Percentiles rank a stretch among this genome's conserved stretches.
These are phyloP conservation scores for Ogataea allantospora DNA, from an alignment of 805 yeast species.

Conservation along the genomic window DNA sequence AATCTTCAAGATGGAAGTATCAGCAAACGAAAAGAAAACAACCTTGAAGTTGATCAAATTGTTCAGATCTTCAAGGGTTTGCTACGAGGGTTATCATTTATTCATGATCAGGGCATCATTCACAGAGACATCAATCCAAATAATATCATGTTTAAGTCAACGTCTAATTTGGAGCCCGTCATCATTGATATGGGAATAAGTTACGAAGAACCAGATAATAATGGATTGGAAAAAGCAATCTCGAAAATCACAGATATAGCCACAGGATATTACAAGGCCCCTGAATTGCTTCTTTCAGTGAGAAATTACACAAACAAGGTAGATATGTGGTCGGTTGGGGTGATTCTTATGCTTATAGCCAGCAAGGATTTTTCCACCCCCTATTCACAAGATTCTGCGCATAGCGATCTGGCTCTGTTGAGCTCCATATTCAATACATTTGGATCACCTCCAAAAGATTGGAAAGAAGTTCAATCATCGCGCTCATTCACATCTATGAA, in stretches of 20 bases:
- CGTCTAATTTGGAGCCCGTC: constrained; percentile 29
- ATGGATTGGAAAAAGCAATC: constrained; percentile 57
- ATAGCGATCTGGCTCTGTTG: constrained; percentile 60
- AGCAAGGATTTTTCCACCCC: constrained; percentile 38
- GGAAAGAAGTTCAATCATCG: constrained; percentile 45
- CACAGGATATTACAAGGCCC: constrained; percentile 68
- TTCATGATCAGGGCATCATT: constrained; percentile 63
- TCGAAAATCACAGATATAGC: constrained; percentile 55
- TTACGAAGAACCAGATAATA: constrained; percentile 49
- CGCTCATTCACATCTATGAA: constrained; percentile 36
- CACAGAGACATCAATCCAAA: constrained; percentile 84
- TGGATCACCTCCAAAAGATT: constrained; percentile 59
- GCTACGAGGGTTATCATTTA: constrained; percentile 51
- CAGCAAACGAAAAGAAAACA: constrained; percentile 13
- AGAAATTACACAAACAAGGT: constrained; percentile 50
- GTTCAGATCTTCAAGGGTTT: constrained; percentile 36
- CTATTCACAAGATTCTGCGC: constrained; percentile 38
- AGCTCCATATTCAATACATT: constrained; percentile 51
- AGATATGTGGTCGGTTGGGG: constrained; percentile 74
- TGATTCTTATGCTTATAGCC: constrained; percentile 54
- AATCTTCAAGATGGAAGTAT: constrained; percentile 19
- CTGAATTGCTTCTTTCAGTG: constrained; percentile 68
- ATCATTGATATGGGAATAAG: constrained; percentile 44
- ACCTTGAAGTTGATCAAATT: constrained; percentile 15
- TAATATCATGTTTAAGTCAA: constrained; percentile 40